Percentiles rank a stretch among this genome's conserved stretches.
phyloP scores from a whole-genome alignment of 2,329 filamentous ascomycete species.

The Cordyceps fumosorosea region DNA sequence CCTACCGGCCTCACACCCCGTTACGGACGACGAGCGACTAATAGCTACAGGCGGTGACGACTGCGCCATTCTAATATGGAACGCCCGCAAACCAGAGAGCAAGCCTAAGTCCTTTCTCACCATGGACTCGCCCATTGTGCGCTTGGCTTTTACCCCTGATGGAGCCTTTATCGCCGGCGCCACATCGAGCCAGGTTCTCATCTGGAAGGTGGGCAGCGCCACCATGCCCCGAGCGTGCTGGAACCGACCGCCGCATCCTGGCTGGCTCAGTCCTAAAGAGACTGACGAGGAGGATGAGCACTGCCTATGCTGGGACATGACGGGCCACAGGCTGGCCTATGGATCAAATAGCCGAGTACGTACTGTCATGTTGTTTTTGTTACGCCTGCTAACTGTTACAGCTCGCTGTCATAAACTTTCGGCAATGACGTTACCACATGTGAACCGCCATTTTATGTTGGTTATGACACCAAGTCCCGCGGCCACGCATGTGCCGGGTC shows the following conservation, averaged over 20 bases:
- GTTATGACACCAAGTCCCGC: background rate
- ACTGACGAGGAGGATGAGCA: conserved; percentile 56
- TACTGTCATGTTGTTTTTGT: conserved; percentile 16
- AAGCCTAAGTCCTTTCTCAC: conserved; percentile 55
- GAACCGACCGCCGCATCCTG: conserved; percentile 47
- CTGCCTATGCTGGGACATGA: conserved; percentile 56
- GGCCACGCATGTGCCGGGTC: too few relatives aligned
- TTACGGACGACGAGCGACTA: conserved; percentile 44
- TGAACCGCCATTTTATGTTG: background rate
- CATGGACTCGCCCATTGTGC: conserved; percentile 52
- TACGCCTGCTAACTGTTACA: conserved; percentile 16
- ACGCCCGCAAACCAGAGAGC: conserved; percentile 46
- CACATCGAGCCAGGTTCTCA: conserved; percentile 51
- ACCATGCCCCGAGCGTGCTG: conserved; percentile 54
- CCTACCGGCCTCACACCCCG: conserved; percentile 29
- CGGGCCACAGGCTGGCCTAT: conserved; percentile 56
- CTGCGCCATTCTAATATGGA: conserved; percentile 57
- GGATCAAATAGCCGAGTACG: conserved; percentile 56
- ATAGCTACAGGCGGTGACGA: conserved; percentile 58
- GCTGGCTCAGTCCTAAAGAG: conserved; percentile 52
- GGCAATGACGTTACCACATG: conserved; percentile 26
- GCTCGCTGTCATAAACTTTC: conserved; percentile 47
- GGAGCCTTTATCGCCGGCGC: conserved; percentile 57
- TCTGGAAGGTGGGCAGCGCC: conserved; percentile 58
- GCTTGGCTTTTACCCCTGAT: conserved; percentile 56